Percentiles rank a stretch among this genome's conserved stretches.
Conservation (phyloP, 768 basidiomycete species). For the Boletus rufocinnamomeus region DNA sequence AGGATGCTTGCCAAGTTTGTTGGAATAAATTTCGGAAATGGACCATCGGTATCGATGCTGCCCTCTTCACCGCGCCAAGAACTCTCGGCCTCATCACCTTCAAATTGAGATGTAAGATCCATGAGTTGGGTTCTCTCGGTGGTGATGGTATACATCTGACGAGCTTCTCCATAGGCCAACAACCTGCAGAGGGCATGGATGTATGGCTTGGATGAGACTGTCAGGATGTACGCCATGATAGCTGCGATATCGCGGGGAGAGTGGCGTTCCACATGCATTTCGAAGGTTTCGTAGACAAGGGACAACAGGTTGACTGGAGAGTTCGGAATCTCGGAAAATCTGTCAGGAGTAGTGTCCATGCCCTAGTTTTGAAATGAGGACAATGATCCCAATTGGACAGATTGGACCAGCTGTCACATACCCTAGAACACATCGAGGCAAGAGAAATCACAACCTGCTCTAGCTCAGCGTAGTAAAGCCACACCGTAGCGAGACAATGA, state of each 20-base stretch:
- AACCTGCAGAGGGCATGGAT: constrained; percentile 57
- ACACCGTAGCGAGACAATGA: constrained; percentile 43
- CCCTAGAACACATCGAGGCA: constrained; percentile 58
- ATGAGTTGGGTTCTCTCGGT: constrained; percentile 13
- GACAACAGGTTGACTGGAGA: constrained; percentile 57
- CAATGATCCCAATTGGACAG: not conserved
- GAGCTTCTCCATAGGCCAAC: constrained; percentile 49
- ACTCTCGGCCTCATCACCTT: constrained; percentile 39
- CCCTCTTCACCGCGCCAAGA: constrained; percentile 43
- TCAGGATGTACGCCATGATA: constrained; percentile 67
- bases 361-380: constrained; percentile 25
- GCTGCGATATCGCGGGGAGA: constrained; percentile 52
- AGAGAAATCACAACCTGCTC: constrained; percentile 55
- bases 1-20: constrained; percentile 50
- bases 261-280: constrained; percentile 52
- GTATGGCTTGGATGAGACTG: constrained; percentile 62
- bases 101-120: constrained; percentile 21
- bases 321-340: constrained; percentile 45
- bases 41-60: constrained; percentile 40
- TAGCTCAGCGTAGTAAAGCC: constrained; percentile 51
- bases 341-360: constrained; percentile 36
- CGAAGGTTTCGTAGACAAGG: constrained; percentile 58
- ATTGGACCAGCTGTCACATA: constrained; percentile 35
- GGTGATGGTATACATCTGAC: constrained; percentile 31
- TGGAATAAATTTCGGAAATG: constrained; percentile 68